Evolutionary conservation across 1,284 basidiomycete genomes (phyloP).

Genomic region (Rhodotorula sp.): DNA sequence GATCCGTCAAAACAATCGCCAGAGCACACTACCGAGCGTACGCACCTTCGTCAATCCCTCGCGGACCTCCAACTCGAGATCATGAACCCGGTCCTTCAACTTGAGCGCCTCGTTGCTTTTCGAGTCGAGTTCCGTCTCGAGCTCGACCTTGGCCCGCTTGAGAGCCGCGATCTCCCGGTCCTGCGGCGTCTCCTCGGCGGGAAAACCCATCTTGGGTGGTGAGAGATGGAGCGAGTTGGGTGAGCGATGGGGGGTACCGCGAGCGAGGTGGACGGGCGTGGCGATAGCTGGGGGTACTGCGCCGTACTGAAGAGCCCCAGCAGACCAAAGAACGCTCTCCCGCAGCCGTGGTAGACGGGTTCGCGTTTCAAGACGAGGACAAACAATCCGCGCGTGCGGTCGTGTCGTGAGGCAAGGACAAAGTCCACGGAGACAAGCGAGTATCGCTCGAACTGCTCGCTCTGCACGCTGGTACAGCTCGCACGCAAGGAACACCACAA

Average conservation of each 20-base stretch:
- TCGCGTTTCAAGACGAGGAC: no score
- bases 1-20: accelerated
- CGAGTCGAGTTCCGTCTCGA: constrained; percentile 4
- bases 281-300: no score
- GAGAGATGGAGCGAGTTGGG: background rate
- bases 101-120: constrained; percentile 4
- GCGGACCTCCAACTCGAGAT: constrained; percentile 4
- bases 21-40: accelerated
- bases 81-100: background rate
- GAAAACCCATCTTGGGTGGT: background rate
- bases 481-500: no score
- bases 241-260: background rate
- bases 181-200: constrained; percentile 2
- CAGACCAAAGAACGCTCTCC: no score
- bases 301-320: no score
- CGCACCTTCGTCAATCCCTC: background rate
- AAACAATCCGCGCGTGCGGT: no score
- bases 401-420: no score
- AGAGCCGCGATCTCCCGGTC: constrained; percentile 11
- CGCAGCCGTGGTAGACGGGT: no score
- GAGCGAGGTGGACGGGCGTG: background rate
- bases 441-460: no score
- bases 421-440: no score
- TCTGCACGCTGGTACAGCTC: no score
- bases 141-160: constrained; percentile 17